Conservation (phyloP, 805 yeast genomes). For the Yamadazyma nakazawae region DNA sequence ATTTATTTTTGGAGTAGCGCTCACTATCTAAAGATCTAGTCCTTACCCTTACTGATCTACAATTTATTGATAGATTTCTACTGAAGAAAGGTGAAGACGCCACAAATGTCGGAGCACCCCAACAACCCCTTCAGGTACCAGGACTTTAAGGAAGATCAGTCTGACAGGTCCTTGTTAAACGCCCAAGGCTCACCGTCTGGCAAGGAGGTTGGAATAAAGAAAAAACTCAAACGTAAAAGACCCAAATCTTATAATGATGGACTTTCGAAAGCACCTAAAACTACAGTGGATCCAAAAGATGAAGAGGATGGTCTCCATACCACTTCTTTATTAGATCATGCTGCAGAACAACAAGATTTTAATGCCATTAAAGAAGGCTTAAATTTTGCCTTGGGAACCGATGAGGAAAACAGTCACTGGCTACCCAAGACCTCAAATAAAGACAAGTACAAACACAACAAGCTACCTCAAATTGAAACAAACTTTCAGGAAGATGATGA, state of each 20-base stretch:
- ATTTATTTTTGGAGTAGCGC: neutral
- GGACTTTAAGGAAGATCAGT: neutral
- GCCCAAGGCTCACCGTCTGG: conserved; percentile 2
- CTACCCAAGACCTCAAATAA: conserved; percentile 18
- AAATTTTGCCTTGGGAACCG: conserved; percentile 31
- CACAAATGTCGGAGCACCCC: conserved; percentile 1
- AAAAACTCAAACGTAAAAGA: neutral
- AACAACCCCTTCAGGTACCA: conserved; percentile 1
- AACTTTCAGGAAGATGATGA: neutral
- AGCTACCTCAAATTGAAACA: neutral
- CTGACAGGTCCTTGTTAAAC: neutral
- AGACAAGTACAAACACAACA: neutral
- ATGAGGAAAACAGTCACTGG: conserved; percentile 25
- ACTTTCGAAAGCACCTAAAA: neutral
- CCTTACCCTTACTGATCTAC: neutral
- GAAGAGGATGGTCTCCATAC: neutral
- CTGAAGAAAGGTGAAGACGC: neutral
- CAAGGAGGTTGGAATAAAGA: neutral
- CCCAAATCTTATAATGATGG: neutral
- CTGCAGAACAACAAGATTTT: conserved; percentile 26
- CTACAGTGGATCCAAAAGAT: neutral
- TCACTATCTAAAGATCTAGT: neutral
- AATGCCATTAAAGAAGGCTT: conserved; percentile 33
- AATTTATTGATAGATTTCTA: neutral
- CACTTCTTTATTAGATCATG: conserved; percentile 22